These are phyloP conservation scores for Candida orba DNA, from an alignment of 805 yeast species.

Conservation along the genomic window DNA sequence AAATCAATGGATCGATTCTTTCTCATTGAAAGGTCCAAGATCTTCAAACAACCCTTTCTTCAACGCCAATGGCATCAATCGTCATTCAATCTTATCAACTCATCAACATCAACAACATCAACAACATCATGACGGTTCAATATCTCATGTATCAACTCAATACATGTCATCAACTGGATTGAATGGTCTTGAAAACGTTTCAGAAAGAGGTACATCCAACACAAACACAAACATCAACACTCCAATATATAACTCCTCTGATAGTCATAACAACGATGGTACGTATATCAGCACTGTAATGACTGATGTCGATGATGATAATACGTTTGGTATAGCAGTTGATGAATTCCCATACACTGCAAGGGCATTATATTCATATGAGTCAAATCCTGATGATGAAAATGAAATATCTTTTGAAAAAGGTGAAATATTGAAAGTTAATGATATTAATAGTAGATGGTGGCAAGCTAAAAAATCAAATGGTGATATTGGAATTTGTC, in stretches of 20 bases:
- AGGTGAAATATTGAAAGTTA: slow-evolving; percentile 87
- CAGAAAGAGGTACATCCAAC: slow-evolving; percentile 15
- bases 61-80: slow-evolving; percentile 5
- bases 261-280: slow-evolving; percentile 10
- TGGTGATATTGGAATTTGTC: slow-evolving; percentile 95
- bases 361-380: slow-evolving; percentile 76
- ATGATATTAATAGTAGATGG: slow-evolving; percentile 95
- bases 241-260: slow-evolving; percentile 15
- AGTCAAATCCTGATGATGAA: slow-evolving; percentile 87
- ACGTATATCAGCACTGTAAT: slow-evolving; percentile 16
- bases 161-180: slow-evolving; percentile 46
- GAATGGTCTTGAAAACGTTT: slow-evolving; percentile 53
- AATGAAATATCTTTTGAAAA: slow-evolving; percentile 87
- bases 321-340: slow-evolving; percentile 7
- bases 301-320: slow-evolving; percentile 10
- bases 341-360: slow-evolving; percentile 71
- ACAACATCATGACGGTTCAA: slow-evolving; percentile 4
- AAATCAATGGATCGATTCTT: slow-evolving; percentile 79
- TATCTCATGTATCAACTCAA: slow-evolving; percentile 22
- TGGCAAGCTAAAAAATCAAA: slow-evolving; percentile 91
- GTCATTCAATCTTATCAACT: slow-evolving; percentile 5
- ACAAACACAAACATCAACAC: slow-evolving; percentile 3
- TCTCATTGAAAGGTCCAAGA: slow-evolving; percentile 48
- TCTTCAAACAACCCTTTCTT: slow-evolving; percentile 25
- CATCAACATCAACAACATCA: neutral